phyloP scores from a whole-genome alignment of 2,329 filamentous ascomycete species.

The Diaporthe sp. region DNA sequence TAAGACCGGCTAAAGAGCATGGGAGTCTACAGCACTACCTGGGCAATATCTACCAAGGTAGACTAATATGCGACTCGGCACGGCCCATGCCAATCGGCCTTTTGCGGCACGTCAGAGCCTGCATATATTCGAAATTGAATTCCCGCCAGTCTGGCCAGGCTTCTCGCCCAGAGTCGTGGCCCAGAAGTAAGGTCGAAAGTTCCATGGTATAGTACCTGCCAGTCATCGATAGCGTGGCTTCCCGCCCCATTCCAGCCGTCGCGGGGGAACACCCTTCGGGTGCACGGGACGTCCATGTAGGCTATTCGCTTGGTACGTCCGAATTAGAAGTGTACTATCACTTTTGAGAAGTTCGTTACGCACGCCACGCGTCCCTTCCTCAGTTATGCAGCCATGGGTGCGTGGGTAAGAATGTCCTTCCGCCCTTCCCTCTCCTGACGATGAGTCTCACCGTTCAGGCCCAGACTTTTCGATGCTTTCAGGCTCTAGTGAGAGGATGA shows the following conservation, averaged over 20 bases:
- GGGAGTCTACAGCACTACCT: not conserved
- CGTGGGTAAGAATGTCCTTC: not conserved
- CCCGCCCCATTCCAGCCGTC: not conserved
- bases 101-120: constrained; percentile 19
- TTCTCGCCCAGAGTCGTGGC: not conserved
- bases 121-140: constrained; percentile 15
- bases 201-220: not conserved
- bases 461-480: constrained; percentile 11
- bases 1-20: constrained; percentile 15
- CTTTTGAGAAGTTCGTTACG: not conserved
- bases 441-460: not conserved
- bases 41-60: not conserved
- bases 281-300: constrained; percentile 18
- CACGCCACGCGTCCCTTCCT: constrained; percentile 24
- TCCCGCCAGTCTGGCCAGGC: constrained; percentile 10
- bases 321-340: not conserved
- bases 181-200: not conserved
- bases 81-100: constrained; percentile 6
- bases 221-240: constrained; percentile 11
- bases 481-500: not conserved
- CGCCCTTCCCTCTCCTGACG: not conserved
- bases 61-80: constrained; percentile 19
- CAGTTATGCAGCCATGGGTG: constrained; percentile 4
- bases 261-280: not conserved
- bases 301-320: constrained; percentile 17